phyloP scores from a whole-genome alignment of 2,329 filamentous ascomycete genomes.

The Helotiales sp. region DNA sequence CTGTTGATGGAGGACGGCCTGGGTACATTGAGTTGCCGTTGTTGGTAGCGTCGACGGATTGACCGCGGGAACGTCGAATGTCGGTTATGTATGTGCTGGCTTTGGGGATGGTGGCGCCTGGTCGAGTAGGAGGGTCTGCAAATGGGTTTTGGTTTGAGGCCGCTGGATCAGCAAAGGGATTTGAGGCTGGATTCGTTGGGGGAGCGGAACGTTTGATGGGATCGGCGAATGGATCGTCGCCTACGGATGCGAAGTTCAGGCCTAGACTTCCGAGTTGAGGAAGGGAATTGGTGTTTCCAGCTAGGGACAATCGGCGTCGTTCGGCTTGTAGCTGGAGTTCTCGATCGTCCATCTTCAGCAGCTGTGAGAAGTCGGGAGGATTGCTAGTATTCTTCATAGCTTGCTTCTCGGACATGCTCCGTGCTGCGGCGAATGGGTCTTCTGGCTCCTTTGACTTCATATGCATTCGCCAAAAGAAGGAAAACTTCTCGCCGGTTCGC shows the following conservation, averaged over 20 bases:
- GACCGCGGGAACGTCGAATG: conserved; percentile 50
- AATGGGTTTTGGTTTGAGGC: conserved; percentile 18
- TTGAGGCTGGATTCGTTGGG: conserved; percentile 9
- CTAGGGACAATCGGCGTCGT: conserved; percentile 22
- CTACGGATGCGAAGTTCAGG: conserved; percentile 25
- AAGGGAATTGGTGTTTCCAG: conserved; percentile 17
- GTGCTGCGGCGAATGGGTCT: conserved; percentile 42
- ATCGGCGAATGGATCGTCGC: conserved; percentile 30
- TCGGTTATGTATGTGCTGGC: conserved; percentile 46
- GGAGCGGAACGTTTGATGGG: conserved; percentile 13
- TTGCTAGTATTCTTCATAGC: conserved; percentile 14
- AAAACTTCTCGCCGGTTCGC: conserved; percentile 42
- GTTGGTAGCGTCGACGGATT: conserved; percentile 39
- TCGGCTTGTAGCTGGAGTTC: conserved; percentile 30
- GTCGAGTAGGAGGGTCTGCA: conserved; percentile 27
- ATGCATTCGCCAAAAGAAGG: conserved; percentile 40
- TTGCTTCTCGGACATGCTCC: conserved; percentile 29
- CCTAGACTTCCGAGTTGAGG: conserved; percentile 29
- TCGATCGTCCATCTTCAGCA: conserved; percentile 31
- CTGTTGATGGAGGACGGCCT: conserved; percentile 21
- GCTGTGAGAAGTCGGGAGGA: conserved; percentile 28
- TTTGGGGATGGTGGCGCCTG: conserved; percentile 33
- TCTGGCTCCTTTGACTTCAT: conserved; percentile 32
- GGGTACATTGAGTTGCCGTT: conserved; percentile 27
- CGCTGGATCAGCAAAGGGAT: conserved; percentile 27